Evolutionary conservation across 352 stramenopile species (phyloP).

Genomic region (Phytophthora fragariae): DNA sequence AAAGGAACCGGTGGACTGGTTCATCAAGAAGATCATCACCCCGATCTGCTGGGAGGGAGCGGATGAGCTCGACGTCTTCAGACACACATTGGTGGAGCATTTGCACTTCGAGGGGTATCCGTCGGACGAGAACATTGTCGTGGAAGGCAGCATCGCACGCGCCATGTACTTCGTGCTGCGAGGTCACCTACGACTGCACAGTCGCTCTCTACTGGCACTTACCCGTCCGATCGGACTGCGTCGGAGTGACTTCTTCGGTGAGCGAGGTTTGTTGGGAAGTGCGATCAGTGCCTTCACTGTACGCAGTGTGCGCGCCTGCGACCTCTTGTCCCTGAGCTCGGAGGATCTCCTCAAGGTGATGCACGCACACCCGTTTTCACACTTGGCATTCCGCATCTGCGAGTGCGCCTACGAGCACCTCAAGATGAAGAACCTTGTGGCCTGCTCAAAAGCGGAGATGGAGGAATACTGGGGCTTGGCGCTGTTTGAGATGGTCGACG

Average conservation of each 20-base stretch:
- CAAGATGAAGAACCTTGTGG: conserved; percentile 12
- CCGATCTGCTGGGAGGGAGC: conserved; percentile 31
- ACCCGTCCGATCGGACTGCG: conserved; percentile 31
- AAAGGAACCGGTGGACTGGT: conserved; percentile 39
- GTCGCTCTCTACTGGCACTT: conserved; percentile 32
- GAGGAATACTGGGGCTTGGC: conserved; percentile 33
- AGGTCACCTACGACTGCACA: conserved; percentile 53
- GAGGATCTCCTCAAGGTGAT: conserved; percentile 60
- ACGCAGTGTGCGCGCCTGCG: conserved; percentile 37
- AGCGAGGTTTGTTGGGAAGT: conserved; percentile 60
- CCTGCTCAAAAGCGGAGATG: conserved; percentile 36
- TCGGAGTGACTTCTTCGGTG: conserved; percentile 68
- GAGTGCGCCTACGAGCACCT: conserved; percentile 26
- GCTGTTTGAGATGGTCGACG: conserved; percentile 29
- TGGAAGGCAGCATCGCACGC: conserved; percentile 64
- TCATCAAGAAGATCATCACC: conserved; percentile 46
- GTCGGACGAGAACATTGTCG: conserved; percentile 60
- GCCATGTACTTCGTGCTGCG: conserved; percentile 80
- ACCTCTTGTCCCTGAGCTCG: conserved; percentile 43
- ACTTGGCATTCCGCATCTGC: conserved; percentile 33
- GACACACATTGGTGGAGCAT: conserved; percentile 42
- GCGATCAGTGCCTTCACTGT: conserved; percentile 53
- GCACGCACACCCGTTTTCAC: conserved; percentile 27
- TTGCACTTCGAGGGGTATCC: conserved; percentile 77
- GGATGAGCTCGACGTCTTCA: conserved; percentile 37